Conservation (phyloP, 441 rosid genomes). For the Croton setiger region DNA sequence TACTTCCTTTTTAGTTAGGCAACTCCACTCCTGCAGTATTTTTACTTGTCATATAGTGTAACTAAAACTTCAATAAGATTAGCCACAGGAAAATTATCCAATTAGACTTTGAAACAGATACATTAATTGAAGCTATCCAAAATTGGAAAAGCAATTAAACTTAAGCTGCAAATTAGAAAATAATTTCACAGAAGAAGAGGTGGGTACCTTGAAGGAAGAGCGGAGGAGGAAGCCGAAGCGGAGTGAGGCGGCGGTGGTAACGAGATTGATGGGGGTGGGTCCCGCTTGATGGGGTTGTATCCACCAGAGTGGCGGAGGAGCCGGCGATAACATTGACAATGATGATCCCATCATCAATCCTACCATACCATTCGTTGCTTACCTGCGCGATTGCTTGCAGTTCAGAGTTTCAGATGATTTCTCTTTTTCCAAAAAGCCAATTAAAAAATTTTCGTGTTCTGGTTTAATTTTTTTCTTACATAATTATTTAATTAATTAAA, state of each 20-base stretch:
- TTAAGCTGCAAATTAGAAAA: neutral
- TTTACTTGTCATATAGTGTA: neutral
- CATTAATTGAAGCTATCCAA: neutral
- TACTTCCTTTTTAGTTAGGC: neutral
- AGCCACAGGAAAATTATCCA: neutral
- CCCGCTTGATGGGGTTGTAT: neutral
- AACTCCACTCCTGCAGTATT: neutral
- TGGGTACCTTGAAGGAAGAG: slow-evolving; percentile 13
- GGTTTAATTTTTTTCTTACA: too few species aligned
- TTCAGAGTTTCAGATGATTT: neutral
- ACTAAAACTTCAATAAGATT: neutral
- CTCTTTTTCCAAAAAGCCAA: too few species aligned
- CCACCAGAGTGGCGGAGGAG: slow-evolving; percentile 15
- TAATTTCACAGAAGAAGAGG: neutral
- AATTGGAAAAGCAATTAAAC: neutral
- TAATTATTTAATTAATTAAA: too few species aligned
- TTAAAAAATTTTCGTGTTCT: too few species aligned
- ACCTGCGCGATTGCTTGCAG: neutral
- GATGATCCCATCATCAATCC: slow-evolving; percentile 15
- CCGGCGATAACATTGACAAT: neutral
- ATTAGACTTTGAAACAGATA: neutral
- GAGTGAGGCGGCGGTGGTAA: slow-evolving; percentile 15
- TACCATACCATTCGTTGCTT: neutral
- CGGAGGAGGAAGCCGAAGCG: slow-evolving; percentile 13
- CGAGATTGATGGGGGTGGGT: neutral